Base-by-base conservation (phyloP, 805 yeast species). In the Lachancea quebecensis region DNA sequence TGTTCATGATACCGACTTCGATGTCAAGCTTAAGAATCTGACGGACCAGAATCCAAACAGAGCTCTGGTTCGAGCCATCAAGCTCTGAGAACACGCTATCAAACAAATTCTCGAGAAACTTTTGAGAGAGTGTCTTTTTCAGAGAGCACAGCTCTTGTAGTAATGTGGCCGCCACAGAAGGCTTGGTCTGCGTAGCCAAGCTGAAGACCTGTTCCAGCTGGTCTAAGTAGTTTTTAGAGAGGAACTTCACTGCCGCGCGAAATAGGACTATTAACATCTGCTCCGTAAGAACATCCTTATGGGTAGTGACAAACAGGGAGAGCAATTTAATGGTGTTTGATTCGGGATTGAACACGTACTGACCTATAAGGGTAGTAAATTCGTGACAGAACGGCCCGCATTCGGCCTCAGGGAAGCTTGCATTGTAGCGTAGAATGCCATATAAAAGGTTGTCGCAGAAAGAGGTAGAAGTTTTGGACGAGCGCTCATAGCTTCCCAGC, bases 1-100 rank as follows among this genome's bases (percentile, higher is more conserved):
- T 55, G 46, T 71, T 69, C 25, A 70, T 60, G 12, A 75, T 64
- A n/a, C 82, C 81, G 42, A 82, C 65, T 45, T 79, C 83, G 2
- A 78, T 68, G 59, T 82, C 83, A 43, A 81, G 68, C 25, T 68
- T 68, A 11, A 82, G 55, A 3, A 82, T 62, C 31, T 74, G 66
- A 1, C 61, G 65, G 3, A 82, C 58, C 43, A 83, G 60, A 1
- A 55, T 51, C 77, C 79, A 76, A 27, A 68, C 49, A 6, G 35
- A 28, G 18, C 45, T 46, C 10, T 36, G 34, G 4, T 35, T 25
- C 2, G 40, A 25, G 4, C 31, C 14, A 2, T 52, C 36, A 1
- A 48, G 35, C 29, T 36, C 27, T 15, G 46, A 34, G 6, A 57
- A 31, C 2, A 52, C 48, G 8, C 50, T 43, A 1, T 38, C 18